A percentile compares a stretch with the other conserved stretches of the same genome.
phyloP scores from a whole-genome alignment of 257 asterid genomes.

The Nicotiana tomentosiformis region DNA sequence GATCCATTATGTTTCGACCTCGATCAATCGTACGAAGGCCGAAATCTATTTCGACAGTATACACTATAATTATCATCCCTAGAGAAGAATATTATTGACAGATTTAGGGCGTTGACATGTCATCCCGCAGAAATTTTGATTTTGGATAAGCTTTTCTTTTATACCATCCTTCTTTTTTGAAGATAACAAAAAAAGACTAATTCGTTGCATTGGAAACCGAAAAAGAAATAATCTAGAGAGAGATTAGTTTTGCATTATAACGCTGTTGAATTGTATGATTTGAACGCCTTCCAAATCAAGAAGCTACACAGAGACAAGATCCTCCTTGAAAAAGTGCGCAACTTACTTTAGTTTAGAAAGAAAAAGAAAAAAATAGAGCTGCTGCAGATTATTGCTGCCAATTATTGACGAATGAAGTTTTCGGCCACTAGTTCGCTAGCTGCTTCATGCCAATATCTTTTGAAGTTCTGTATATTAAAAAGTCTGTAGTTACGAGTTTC shows the following conservation, averaged over 20 bases:
- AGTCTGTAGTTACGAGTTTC: too few species aligned
- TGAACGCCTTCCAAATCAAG: background rate
- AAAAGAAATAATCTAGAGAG: background rate
- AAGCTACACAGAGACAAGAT: background rate
- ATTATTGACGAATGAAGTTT: too few species aligned
- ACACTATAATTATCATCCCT: background rate
- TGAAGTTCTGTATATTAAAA: too few species aligned
- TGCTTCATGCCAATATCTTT: too few species aligned
- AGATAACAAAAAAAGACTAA: too few species aligned
- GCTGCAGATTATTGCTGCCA: too few species aligned
- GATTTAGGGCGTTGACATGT: background rate
- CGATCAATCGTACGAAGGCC: too few species aligned
- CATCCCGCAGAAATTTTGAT: background rate
- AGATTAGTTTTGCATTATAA: background rate
- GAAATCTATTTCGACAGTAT: too few species aligned
- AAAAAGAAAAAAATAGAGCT: too few species aligned
- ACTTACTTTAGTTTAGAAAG: background rate
- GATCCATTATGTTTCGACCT: too few species aligned
- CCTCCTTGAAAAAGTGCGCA: background rate
- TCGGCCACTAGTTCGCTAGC: too few species aligned
- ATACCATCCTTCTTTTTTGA: background rate
- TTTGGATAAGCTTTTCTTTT: background rate
- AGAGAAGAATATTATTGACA: background rate
- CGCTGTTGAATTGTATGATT: background rate
- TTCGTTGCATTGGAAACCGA: background rate